Evolutionary conservation across 2,329 filamentous ascomycete species (phyloP).

Genomic region (Pyrenophora teres): DNA sequence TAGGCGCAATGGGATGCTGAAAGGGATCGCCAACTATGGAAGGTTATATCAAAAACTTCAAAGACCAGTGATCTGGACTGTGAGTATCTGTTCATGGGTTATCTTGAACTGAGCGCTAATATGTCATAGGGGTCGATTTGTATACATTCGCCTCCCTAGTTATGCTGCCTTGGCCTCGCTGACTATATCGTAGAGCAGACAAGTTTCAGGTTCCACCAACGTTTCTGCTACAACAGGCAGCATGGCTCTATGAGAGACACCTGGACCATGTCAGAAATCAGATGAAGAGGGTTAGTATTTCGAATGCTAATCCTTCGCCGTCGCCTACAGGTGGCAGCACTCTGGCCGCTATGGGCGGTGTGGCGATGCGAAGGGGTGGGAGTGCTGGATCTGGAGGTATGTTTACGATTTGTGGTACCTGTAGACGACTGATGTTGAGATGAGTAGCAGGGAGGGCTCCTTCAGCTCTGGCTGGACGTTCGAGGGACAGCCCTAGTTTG

Average conservation of each 20-base stretch:
- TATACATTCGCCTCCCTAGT: conserved; percentile 50
- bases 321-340: conserved; percentile 49
- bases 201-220: conserved; percentile 83
- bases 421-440: conserved; percentile 2
- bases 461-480: conserved; percentile 62
- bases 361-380: conserved; percentile 57
- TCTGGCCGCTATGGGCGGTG: conserved; percentile 45
- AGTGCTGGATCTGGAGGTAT: conserved; percentile 52
- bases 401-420: too few relatives aligned
- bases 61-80: conserved; percentile 85
- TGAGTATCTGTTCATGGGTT: conserved; percentile 48
- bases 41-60: conserved; percentile 79
- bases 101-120: not conserved
- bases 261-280: conserved; percentile 87
- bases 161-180: conserved; percentile 4
- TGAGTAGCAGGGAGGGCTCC: conserved; percentile 49
- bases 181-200: conserved; percentile 57
- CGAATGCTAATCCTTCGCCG: conserved; percentile 60
- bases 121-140: conserved; percentile 71
- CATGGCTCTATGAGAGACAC: conserved; percentile 90
- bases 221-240: conserved; percentile 90
- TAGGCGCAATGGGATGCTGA: conserved; percentile 85
- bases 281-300: conserved; percentile 74
- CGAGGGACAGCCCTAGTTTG: conserved; percentile 60
- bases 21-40: conserved; percentile 90